Base-by-base conservation (phyloP, 352 stramenopile species). In the Plasmopara muralis region DNA sequence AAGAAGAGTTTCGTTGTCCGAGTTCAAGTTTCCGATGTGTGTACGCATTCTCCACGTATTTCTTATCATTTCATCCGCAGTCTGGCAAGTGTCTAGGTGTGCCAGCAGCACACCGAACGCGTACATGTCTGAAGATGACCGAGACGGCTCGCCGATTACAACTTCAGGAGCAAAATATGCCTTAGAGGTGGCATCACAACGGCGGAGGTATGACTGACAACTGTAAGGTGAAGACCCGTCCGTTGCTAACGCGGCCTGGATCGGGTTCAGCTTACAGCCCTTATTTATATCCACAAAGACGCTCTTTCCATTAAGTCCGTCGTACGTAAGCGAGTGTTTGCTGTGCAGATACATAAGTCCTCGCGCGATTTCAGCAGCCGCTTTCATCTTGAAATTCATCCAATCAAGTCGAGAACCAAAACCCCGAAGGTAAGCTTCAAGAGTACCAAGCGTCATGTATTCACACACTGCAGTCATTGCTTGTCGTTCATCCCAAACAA, bases 321-420 rank as follows among this genome's bases (percentile, higher is more conserved):
- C 77, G 66, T 90, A 89, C 18, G 77, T 78, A 18, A 85, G 59
- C 54, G 71, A 74, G 60, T 85, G 72, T 50, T 89, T 72, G 14
- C 62, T 77, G 65, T 93, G 79, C 20, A 93, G 42, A 40, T 90
- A 88, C 77, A 87, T 85, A 30, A 93, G 66, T 4, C 70, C 77
- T 28, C 65, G 70, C 0, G 79, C 72, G 28, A 93, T 70, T 40
- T 90, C 66, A 20, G 72, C 55, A 16, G 79, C 79, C 14, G 81
- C 74, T 53, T 84, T 82, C 47, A 87, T 73, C 66, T 90, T 89
- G 57, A 87, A 88, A 38, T 85, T 84, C 18, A 64, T 60, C 82
- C 82, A 93, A 38, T 77, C 85, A 2, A 89, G 63, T 10, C 72
- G 50, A 5, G 53, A 60, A 4, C 57, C 53, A 33, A 61, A 60